phyloP scores from a whole-genome alignment of 306 rosid genomes.

The Quercus engelmannii region DNA sequence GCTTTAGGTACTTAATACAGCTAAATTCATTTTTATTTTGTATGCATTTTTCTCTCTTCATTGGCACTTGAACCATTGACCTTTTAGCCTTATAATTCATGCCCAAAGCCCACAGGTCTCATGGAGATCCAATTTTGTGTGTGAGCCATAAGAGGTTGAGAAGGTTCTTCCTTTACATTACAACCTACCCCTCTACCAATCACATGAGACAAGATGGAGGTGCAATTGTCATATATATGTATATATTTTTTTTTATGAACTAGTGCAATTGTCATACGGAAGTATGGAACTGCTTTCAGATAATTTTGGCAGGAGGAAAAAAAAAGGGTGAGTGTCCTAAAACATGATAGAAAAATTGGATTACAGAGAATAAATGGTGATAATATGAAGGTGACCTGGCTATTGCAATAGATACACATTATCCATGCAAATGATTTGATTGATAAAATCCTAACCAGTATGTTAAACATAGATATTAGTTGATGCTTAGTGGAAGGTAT shows the following conservation, averaged over 20 bases:
- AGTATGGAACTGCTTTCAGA: not conserved
- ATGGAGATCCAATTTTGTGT: not conserved
- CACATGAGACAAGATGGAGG: not conserved
- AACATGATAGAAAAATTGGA: not conserved
- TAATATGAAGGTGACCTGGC: not conserved
- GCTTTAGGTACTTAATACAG: not conserved
- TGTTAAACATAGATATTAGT: no score
- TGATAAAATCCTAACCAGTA: not conserved
- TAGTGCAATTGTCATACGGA: not conserved
- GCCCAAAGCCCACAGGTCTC: not conserved
- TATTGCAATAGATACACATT: not conserved
- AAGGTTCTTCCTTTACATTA: not conserved
- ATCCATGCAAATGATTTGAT: not conserved
- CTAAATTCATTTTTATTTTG: not conserved
- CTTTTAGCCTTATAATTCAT: not conserved
- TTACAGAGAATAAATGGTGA: not conserved
- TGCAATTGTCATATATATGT: not conserved
- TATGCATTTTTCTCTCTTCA: not conserved
- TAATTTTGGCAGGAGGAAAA: not conserved
- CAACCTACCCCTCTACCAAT: not conserved
- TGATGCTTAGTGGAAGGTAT: not conserved
- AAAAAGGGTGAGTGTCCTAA: not conserved
- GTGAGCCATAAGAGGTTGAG: not conserved
- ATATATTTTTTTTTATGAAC: no score
- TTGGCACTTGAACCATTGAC: not conserved